Evolutionary conservation across 2,329 filamentous ascomycete species (phyloP).

Genomic region (Apiospora koreana): DNA sequence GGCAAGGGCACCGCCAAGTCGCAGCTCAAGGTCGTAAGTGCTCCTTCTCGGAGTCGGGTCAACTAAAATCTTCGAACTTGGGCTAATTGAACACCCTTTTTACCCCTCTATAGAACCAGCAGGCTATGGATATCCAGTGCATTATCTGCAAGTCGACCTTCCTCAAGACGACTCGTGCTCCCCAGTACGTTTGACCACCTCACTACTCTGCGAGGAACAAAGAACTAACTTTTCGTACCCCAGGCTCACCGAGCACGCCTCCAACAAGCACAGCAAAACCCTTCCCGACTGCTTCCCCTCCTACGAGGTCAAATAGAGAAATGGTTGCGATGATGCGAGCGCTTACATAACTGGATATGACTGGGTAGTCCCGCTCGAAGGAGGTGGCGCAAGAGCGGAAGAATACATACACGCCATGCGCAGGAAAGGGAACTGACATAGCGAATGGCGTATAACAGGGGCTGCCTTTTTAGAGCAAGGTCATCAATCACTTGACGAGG

Average conservation of each 20-base stretch:
- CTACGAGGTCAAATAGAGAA: slow-evolving; percentile 30
- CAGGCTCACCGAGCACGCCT: slow-evolving; percentile 69
- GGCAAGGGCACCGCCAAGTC: slow-evolving; percentile 59
- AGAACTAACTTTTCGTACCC: background rate
- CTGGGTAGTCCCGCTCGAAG: background rate
- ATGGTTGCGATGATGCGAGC: slow-evolving; percentile 21
- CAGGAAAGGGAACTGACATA: slow-evolving; percentile 17
- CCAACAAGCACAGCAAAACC: slow-evolving; percentile 76
- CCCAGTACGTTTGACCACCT: slow-evolving; percentile 53
- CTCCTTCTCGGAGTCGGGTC: background rate
- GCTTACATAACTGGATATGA: background rate
- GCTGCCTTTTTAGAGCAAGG: slow-evolving; percentile 5
- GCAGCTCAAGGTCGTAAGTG: slow-evolving; percentile 66
- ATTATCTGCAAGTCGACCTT: slow-evolving; percentile 76
- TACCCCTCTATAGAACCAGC: slow-evolving; percentile 57
- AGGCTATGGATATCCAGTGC: slow-evolving; percentile 78
- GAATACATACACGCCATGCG: background rate
- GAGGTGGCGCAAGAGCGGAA: background rate
- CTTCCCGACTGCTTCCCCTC: slow-evolving; percentile 71
- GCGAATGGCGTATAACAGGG: slow-evolving; percentile 22
- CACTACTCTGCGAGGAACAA: background rate
- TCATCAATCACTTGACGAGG: slow-evolving; percentile 13
- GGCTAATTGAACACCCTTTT: background rate
- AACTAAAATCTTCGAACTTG: background rate
- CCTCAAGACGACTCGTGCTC: slow-evolving; percentile 73